Conservation (phyloP, 192 early-diverging fungal genomes). For the Geranomyces variabilis region DNA sequence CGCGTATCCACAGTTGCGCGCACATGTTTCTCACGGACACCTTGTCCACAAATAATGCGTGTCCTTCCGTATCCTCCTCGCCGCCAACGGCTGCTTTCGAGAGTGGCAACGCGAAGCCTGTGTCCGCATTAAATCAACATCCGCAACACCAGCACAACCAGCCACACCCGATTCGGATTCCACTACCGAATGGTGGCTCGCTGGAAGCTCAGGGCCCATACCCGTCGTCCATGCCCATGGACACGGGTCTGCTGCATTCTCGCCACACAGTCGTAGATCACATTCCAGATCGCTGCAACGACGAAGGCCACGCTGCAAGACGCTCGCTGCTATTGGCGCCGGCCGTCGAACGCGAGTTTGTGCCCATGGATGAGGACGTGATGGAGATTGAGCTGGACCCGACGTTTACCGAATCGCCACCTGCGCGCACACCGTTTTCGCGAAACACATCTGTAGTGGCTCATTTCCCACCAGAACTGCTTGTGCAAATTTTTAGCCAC, state of each 20-base stretch:
- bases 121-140: background rate
- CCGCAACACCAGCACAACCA: background rate
- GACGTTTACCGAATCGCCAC: background rate
- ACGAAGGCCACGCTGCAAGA: too few species aligned
- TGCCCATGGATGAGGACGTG: background rate
- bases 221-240: slow-evolving; percentile 6
- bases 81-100: background rate
- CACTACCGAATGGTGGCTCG: too few species aligned
- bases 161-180: background rate
- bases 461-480: slow-evolving; percentile 33
- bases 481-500: slow-evolving; percentile 36
- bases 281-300: too few species aligned
- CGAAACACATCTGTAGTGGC: slow-evolving; percentile 2
- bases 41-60: background rate
- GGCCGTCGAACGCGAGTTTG: background rate
- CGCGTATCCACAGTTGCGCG: slow-evolving; percentile 6
- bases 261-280: background rate
- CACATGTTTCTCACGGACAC: slow-evolving; percentile 29
- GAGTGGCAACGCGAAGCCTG: background rate
- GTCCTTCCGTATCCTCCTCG: slow-evolving; percentile 1
- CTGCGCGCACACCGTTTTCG: background rate
- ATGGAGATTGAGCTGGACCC: background rate
- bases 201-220: too few species aligned
- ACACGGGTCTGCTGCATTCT: background rate
- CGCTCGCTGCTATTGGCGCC: background rate